Base-by-base conservation (phyloP, 768 basidiomycete genomes). In the Dacryopinax primogenitus region DNA sequence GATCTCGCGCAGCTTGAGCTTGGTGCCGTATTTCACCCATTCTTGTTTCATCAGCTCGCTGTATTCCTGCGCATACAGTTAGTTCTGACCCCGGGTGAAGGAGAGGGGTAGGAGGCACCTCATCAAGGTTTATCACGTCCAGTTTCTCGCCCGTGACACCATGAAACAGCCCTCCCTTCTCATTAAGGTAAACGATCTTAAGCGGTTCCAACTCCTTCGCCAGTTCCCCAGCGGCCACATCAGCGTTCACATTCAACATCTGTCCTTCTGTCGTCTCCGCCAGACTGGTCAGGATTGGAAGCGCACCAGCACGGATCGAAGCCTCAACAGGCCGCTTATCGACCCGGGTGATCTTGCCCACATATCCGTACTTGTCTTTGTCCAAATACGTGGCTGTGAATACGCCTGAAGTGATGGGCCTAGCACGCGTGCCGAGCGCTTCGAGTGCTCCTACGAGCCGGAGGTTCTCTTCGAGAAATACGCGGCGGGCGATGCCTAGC, bases 21-120 rank as follows among this genome's bases (percentile, higher is more conserved):
- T 99, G 68, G 95, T 98, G 67, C 95, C 96, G 74, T 86, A 97
- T 75, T 96, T 96, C 76, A 99, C 95, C 96, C 96, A 99, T 4
- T 93, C 83, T 77, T 98, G 89, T 72, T 93, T 94, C 93, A 98
- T 90, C 66, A 99, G 86, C 26, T 83, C 83, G 69, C 95, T 90
- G 76, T 95, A 98, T 78, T 99, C 96, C 88, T 92, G 71, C 21
- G 7, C 66, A 67, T 33, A 62, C 9, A 51, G 7, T 33, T 63
- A 36, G 45, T 26, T 34, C 33, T 2, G 36, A 66, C 66, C 66
- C 35, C 3, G 21, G 26, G 28, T n/a, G 18, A 4, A 34, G 11
- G 23, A 62, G 41, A 30, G 51, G 37, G 21, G n/a, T n/a, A n/a
- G 30, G 26, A 71, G 77, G 63, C 69, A 89, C 90, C 82, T 99